Evolutionary conservation across 257 asterid genomes (phyloP).

Genomic region (Salvia hispanica): DNA sequence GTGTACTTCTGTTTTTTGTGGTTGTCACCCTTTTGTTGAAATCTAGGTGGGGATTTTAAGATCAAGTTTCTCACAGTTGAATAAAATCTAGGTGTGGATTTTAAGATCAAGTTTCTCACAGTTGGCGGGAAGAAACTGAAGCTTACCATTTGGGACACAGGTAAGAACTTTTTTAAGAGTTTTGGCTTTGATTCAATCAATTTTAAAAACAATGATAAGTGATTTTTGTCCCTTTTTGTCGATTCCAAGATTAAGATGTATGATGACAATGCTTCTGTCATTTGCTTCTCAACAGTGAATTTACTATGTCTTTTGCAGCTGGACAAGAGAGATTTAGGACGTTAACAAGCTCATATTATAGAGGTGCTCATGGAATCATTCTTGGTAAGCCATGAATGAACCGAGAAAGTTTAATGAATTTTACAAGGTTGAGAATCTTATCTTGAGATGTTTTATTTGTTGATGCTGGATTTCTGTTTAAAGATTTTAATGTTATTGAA

Average conservation of each 20-base stretch:
- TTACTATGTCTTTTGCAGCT: constrained; percentile 52
- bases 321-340: constrained; percentile 96
- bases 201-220: not conserved
- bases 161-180: constrained; percentile 35
- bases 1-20: constrained; percentile 1
- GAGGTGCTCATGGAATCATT: constrained; percentile 65
- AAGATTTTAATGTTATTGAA: too few relatives aligned
- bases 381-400: constrained; percentile 58
- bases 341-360: constrained; percentile 55
- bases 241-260: constrained; percentile 11
- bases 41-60: constrained; percentile 87
- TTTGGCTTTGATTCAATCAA: not conserved
- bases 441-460: constrained; percentile 3
- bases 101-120: constrained; percentile 79
- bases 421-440: not conserved
- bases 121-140: constrained; percentile 80
- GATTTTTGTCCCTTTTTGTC: not conserved
- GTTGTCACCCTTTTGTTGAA: not conserved
- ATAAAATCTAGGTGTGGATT: constrained; percentile 80
- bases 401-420: constrained; percentile 8
- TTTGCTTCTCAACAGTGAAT: constrained; percentile 12
- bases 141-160: constrained; percentile 97
- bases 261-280: not conserved
- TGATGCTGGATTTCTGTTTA: too few relatives aligned
- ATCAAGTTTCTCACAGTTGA: constrained; percentile 79